Evolutionary conservation across 1,139 yeast genomes (phyloP), one percentile per base, ranked within the genome.

Genomic region (Casaregolazyma suthepensis): DNA sequence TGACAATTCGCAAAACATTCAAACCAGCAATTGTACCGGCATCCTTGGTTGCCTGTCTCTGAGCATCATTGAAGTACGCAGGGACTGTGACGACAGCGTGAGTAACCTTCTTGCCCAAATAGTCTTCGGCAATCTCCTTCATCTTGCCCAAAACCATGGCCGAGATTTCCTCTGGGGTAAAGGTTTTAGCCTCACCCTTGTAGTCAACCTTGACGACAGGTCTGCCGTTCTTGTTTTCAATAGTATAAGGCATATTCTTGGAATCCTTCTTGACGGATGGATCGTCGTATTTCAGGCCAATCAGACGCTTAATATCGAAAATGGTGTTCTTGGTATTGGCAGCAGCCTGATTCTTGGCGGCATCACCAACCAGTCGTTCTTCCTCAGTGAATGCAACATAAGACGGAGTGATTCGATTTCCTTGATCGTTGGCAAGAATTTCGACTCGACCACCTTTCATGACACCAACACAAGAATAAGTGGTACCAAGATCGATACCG

Each of bases 31-130:
- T 91, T 58, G 88, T 80, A 77, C 97, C 98, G 53, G 98, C 97
- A 73, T 90, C 97, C 78, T 91, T 90, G 60, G 98, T 91, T 59
- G 98, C 98, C 75, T 91, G 97, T 79, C 97, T 86, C 77, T 91
- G 98, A 56, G 98, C 96, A 75, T 91, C 98, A 73, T 91, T 93
- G 78, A 91, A 91, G 76, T 91, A 91, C 54, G 98, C 98, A 55
- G 98, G 98, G 55, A 91, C 97, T 49, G 97, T 90, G 60, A 90
- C 96, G 61, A 90, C 97, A 43, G 96, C 96, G 66, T 90, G 94
- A 54, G 94, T 87, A 60, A 89, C 96, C 71, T 85, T 81, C 70
- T 85, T 81, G 62, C 96, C 96, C 63, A 89, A 78, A 74, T 87
- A 88, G 66, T 87, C 93, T 77, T 89, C 96, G 59, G 96, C 96